Percentiles rank a stretch among this genome's conserved stretches.
These are phyloP conservation scores for Hypoxylon subgilvum DNA, from an alignment of 495 filamentous ascomycete species.

Conservation along the genomic window DNA sequence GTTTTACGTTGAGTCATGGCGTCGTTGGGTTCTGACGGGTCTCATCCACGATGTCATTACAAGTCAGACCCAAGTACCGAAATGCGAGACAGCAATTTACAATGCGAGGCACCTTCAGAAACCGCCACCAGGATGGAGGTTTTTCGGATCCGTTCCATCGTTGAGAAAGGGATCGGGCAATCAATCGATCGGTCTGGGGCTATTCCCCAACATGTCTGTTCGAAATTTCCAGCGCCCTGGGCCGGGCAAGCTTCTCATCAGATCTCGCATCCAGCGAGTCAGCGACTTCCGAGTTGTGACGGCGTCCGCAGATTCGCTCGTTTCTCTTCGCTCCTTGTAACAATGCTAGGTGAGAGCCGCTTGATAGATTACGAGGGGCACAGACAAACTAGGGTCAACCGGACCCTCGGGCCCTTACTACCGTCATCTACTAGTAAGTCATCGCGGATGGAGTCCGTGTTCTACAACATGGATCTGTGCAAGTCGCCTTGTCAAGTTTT, in stretches of 20 bases:
- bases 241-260: background rate
- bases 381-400: conserved; percentile 5
- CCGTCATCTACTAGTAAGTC: background rate
- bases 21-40: no score
- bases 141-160: background rate
- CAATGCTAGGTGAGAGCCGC: no score
- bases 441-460: background rate
- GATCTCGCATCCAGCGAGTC: no score
- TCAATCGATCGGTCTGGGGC: background rate
- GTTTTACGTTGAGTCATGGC: no score
- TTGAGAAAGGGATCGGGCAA: background rate
- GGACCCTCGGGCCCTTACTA: conserved; percentile 8
- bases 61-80: conserved; percentile 5
- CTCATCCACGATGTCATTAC: background rate
- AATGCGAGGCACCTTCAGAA: background rate
- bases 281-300: no score
- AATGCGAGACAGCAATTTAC: conserved; percentile 9
- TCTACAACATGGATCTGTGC: background rate
- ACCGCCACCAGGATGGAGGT: background rate
- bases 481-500: no score
- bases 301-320: background rate
- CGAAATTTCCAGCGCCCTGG: background rate
- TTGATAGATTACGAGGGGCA: conserved; percentile 2
- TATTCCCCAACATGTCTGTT: background rate
- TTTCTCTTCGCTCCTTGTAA: background rate